Base-by-base conservation (phyloP, 2,329 filamentous ascomycete species). In the Helotiales sp. region DNA sequence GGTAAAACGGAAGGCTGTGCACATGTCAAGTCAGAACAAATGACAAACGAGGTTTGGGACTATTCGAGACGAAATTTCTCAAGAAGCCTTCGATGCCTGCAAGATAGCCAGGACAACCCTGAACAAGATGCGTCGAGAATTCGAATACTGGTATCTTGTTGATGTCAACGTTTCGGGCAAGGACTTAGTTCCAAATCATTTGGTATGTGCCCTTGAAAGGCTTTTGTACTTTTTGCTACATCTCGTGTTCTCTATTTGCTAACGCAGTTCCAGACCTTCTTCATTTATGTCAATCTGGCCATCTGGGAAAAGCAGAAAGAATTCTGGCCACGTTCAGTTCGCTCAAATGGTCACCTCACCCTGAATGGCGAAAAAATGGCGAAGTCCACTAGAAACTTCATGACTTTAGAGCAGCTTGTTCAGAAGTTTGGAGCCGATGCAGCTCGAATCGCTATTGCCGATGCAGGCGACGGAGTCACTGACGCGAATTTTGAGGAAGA, bases 351-450 rank as follows among this genome's bases (percentile, higher is more conserved):
- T 1, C 93, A 98, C 76, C 77, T 98, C 69, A 85, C 96, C 74
- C 81, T 99, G 63, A 99, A 99, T 73, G 93, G 93, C 50, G 91
- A 96, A 72, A 99, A 99, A 83, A 99, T 99, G 95, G 89, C 87
- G 73, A 99, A 99, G 80, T 93, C 89, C 54, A 97, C 93, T 0
- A 95, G 95, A 62, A 99, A 98, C 78, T 99, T 99, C 80, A 81
- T 99, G 73, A 98, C 95, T 12, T 80, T 98, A 52, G 83, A 87
- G 54, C 90, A 97, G 62, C 83, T 93, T 27, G 88, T 93, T 13
- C 83, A 87, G 67, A 99, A 99, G 74, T 99, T 95, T 68, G 95
- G 95, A 69, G 93, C 95, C 7, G 95, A 98, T 73, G 95, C 95
- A 12, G 89, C 89, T 42, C 85, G 93, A 71, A 89, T 98, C 68